A percentile compares a stretch with the other conserved stretches of the same genome.
These are phyloP conservation scores for Alternaria brassicae DNA, from an alignment of 2,329 filamentous ascomycete species.

Conservation along the genomic window DNA sequence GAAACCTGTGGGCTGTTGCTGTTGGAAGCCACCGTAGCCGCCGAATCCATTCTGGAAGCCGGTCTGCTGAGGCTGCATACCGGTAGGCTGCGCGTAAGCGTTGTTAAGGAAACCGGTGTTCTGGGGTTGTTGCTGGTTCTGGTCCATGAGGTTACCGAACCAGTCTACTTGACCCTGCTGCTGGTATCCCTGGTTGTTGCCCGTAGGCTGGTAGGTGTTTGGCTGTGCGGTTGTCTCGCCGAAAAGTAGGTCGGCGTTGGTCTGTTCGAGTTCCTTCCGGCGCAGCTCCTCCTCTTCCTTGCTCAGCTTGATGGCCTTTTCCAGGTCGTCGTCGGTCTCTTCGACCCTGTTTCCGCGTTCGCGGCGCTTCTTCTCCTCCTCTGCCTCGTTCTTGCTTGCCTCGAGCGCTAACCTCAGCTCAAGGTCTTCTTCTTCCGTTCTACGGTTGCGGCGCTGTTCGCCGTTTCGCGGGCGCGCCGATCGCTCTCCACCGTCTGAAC, in stretches of 20 bases:
- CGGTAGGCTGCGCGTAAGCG: slow-evolving; percentile 78
- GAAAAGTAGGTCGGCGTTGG: slow-evolving; percentile 86
- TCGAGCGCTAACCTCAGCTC: slow-evolving; percentile 92
- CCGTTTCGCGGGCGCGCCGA: slow-evolving; percentile 50
- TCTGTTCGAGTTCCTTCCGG: slow-evolving; percentile 83
- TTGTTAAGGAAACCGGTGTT: slow-evolving; percentile 72
- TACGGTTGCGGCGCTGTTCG: slow-evolving; percentile 51
- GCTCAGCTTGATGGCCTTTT: slow-evolving; percentile 93
- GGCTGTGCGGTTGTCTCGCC: slow-evolving; percentile 73
- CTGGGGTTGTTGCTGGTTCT: slow-evolving; percentile 66
- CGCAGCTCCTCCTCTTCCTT: slow-evolving; percentile 91
- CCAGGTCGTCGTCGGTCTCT: slow-evolving; percentile 82
- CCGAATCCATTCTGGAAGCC: slow-evolving; percentile 74
- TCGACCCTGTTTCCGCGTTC: slow-evolving; percentile 57
- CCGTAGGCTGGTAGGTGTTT: slow-evolving; percentile 78
- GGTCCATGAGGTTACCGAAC: slow-evolving; percentile 92
- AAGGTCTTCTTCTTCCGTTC: slow-evolving; percentile 80
- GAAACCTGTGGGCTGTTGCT: slow-evolving; percentile 70
- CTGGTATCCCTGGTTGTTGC: slow-evolving; percentile 96
- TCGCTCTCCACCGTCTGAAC: slow-evolving; percentile 48
- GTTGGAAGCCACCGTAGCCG: slow-evolving; percentile 62
- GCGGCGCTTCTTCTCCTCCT: slow-evolving; percentile 82
- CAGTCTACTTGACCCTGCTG: slow-evolving; percentile 96
- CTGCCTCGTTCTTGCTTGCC: slow-evolving; percentile 92
- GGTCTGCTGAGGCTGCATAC: slow-evolving; percentile 68